Evolutionary conservation across 352 stramenopile species (phyloP), one percentile per base, ranked within the genome.

Genomic region (Globisporangium parvum): DNA sequence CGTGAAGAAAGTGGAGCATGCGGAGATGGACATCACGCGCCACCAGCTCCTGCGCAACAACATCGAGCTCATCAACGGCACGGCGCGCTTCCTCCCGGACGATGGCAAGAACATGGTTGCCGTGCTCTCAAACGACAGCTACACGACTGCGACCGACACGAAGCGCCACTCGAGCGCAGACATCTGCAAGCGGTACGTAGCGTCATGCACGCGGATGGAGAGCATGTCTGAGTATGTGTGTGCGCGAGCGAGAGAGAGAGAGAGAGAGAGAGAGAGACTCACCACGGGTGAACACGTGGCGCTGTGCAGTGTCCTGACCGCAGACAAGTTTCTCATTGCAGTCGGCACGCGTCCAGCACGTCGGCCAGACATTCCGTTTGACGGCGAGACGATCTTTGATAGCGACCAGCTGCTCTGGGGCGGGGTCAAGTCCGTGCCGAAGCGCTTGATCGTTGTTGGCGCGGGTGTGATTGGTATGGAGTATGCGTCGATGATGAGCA

Each of bases 381-480:
- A 96, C 60, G 86, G 88, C 24, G 60, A 92, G 50, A 86, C 75
- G 31, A 87, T 93, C 54, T 93, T 93, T 51, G 83, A 93, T 62
- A 91, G 79, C 26, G 83, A 93, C 60, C 80, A 93, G 66, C 58
- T 93, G 57, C 69, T 93, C n/a, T 93, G 80, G 80, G 83, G 83
- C 33, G 77, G 75, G 10, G 70, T 93, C 4, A 80, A 83, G 52
- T 69, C 67, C 6, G 83, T 91, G 0, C 83, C 83, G 6, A 86
- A 87, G 60, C 80, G 81, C 24, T 58, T 93, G 51, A 91, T 93
- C 41, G 66, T 93, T 48, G 83, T 91, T 6, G 87, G 87, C 14
- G 87, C 84, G 10, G 87, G 87, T 15, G 87, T 96, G 41, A 88
- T 96, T 42, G 87, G 87, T n/a, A 96, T 96, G 85, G 87, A 96